Base-by-base conservation (phyloP, 345 rosid genomes). In the Geranium brycei region DNA sequence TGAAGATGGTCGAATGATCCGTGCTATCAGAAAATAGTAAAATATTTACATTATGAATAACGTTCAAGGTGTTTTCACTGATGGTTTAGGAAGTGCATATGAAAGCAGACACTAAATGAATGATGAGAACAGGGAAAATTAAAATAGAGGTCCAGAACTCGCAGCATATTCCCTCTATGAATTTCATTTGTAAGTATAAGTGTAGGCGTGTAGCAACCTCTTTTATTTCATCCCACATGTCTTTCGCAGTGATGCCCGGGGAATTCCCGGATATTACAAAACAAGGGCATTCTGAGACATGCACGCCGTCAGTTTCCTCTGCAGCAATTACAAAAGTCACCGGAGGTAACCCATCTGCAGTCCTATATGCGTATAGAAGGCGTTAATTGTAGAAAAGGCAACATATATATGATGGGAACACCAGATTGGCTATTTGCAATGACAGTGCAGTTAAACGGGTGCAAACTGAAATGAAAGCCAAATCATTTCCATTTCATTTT, bases 161-260 rank as follows among this genome's bases (percentile, higher is more conserved):
- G 12, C 7, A 65, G 70, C 17, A 65, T 7, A 40, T 38, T 17
- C 19, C 28, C 57, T 62, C 58, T 51, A 58, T 32, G 15, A 16
- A 18, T 16, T 31, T 7, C 55, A 17, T 57, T 53, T 47, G 7
- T 47, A 60, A 15, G 15, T 60, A 31, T 19, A 47, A 23, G 40
- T 31, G 17, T 59, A 51, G 66, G 38, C 18, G 40, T 31, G 17
- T 59, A 51, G 66, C 59, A 62, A 92, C 98, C 95, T 87, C 78
- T 75, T 82, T 92, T 23, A 92, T 77, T 72, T 78, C 81, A 55
- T 83, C 66, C 98, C 98, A 92, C 97, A 92, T 83, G 31, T 86
- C 91, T 68, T 80, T 84, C 18, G 97, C 95, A 56, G 88, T 81
- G 73, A 86, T 63, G 53, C 95, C 91, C 58, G 69, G 72, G 57